Percentiles rank a stretch among this genome's conserved stretches.
These are phyloP conservation scores for Capsicum rhomboideum DNA, from an alignment of 257 asterid species.

Conservation along the genomic window DNA sequence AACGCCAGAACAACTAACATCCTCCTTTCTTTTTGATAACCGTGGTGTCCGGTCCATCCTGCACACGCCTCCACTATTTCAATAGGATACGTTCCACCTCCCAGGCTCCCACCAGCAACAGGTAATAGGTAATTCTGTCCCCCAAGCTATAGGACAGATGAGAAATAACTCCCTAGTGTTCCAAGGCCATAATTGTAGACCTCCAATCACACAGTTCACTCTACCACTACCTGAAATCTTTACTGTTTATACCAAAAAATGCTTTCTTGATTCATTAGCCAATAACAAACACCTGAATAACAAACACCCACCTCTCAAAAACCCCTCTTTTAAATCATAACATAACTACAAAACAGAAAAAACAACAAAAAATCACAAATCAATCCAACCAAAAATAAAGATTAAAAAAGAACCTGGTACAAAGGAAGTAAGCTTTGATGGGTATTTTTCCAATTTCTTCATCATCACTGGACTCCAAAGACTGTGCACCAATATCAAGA, in stretches of 20 bases:
- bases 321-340: neutral
- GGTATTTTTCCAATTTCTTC: slow-evolving; percentile 59
- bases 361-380: neutral
- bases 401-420: slow-evolving; percentile 61
- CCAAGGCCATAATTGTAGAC: neutral
- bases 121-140: too few relatives aligned
- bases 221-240: neutral
- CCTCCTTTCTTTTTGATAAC: too few relatives aligned
- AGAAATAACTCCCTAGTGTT: too few relatives aligned
- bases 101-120: too few relatives aligned
- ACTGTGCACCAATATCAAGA: slow-evolving; percentile 3
- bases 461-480: slow-evolving; percentile 16
- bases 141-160: too few relatives aligned
- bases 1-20: neutral
- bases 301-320: neutral
- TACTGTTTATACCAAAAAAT: neutral
- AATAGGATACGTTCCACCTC: too few relatives aligned
- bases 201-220: neutral
- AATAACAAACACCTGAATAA: neutral
- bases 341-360: neutral
- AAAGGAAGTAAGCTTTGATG: slow-evolving; percentile 68
- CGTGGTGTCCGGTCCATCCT: too few relatives aligned
- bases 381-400: neutral
- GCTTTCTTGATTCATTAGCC: neutral
- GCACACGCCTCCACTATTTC: too few relatives aligned